Conservation (phyloP, 78 protist genomes). For the Dictyostelium capitatum region DNA sequence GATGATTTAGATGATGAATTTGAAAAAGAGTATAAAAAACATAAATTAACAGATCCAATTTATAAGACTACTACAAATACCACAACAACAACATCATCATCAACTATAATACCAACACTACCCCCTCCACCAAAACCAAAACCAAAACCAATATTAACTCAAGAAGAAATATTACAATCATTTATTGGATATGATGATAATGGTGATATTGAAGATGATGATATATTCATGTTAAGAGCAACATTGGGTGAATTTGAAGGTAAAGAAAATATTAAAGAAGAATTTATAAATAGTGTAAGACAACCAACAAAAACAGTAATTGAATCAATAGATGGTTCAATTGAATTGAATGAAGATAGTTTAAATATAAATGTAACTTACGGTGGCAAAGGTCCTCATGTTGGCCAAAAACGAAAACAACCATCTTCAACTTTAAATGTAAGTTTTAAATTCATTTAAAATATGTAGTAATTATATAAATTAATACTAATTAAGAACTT, state of each 20-base stretch:
- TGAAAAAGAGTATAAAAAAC: not conserved
- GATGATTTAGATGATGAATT: not conserved
- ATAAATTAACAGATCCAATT: too few species aligned
- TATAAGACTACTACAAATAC: not conserved
- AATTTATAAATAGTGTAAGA: not conserved
- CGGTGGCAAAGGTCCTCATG: too few species aligned
- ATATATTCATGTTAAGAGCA: conserved; percentile 52
- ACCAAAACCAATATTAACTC: not conserved
- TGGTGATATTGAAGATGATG: conserved; percentile 28
- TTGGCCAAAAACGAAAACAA: not conserved
- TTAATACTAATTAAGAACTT: not conserved
- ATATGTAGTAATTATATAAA: not conserved
- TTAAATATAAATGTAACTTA: not conserved
- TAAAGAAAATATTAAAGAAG: conserved; percentile 25
- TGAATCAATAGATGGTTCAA: not conserved
- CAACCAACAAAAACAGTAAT: not conserved
- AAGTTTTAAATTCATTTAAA: not conserved
- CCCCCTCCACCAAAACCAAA: too few species aligned
- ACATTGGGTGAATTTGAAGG: conserved; percentile 54
- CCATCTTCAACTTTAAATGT: not conserved
- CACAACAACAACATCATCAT: not conserved
- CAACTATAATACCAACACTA: not conserved
- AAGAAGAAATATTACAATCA: conserved; percentile 32
- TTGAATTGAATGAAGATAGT: not conserved
- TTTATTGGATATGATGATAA: conserved; percentile 53